phyloP scores from a whole-genome alignment of 163 green algal species.

The Prototheca wickerhamii region DNA sequence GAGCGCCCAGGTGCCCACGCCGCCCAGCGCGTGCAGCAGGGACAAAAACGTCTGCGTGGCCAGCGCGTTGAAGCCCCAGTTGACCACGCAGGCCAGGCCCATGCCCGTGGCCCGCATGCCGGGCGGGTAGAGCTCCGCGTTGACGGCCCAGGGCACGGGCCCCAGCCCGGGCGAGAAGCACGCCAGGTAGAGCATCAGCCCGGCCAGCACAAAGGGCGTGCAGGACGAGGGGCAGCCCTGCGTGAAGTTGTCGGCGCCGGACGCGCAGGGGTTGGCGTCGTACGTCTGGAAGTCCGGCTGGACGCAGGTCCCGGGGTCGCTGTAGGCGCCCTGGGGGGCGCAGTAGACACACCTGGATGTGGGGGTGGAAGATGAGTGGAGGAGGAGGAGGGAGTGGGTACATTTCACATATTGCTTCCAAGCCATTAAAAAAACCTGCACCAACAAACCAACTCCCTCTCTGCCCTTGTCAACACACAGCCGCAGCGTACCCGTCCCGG shows the following conservation, averaged over 20 bases:
- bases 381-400: too few relatives aligned
- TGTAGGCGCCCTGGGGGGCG: neutral
- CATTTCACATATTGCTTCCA: too few relatives aligned
- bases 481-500: conserved; percentile 1
- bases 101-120: conserved; percentile 27
- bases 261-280: neutral
- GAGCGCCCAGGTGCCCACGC: conserved; percentile 35
- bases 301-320: neutral
- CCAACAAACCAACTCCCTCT: too few relatives aligned
- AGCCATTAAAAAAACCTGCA: too few relatives aligned
- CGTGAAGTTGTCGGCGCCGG: conserved; percentile 6
- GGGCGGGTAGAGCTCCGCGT: conserved; percentile 56
- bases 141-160: conserved; percentile 66
- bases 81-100: conserved; percentile 46
- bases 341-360: too few relatives aligned
- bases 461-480: neutral
- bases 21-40: conserved; percentile 34
- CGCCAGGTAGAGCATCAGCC: conserved; percentile 52
- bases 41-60: conserved; percentile 57
- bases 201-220: conserved; percentile 31
- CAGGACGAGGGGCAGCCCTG: conserved; percentile 46
- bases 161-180: conserved; percentile 61
- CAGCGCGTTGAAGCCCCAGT: conserved; percentile 59
- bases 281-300: neutral
- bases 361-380: too few relatives aligned